Conservation (phyloP, 495 filamentous ascomycete genomes). For the Pyrenula massariospora region DNA sequence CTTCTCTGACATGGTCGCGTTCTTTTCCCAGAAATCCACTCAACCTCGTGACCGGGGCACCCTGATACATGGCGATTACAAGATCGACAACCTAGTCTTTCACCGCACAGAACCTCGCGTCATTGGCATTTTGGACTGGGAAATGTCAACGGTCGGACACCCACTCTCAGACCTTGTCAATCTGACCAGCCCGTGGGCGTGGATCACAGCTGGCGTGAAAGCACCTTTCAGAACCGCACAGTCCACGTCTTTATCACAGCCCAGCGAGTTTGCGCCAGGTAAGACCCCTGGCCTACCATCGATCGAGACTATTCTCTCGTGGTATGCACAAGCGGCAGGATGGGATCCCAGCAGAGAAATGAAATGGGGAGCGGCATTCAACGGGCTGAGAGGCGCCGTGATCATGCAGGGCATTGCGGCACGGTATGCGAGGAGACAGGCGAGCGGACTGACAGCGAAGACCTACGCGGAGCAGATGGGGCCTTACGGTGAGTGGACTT, state of each 20-base stretch:
- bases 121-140: slow-evolving; percentile 93
- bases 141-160: slow-evolving; percentile 93
- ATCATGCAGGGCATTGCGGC: slow-evolving; percentile 95
- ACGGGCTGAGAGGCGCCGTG: slow-evolving; percentile 51
- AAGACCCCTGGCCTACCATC: slow-evolving; percentile 63
- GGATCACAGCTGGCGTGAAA: slow-evolving; percentile 25
- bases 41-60: slow-evolving; percentile 70
- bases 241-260: slow-evolving; percentile 3
- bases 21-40: slow-evolving; percentile 51
- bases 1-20: slow-evolving; percentile 65
- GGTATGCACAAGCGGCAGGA: slow-evolving; percentile 65
- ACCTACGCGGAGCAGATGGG: slow-evolving; percentile 55
- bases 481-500: slow-evolving; percentile 62
- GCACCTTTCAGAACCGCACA: neutral
- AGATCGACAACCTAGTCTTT: slow-evolving; percentile 95
- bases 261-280: slow-evolving; percentile 42
- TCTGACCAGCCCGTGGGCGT: slow-evolving; percentile 58
- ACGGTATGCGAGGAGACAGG: slow-evolving; percentile 71
- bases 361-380: slow-evolving; percentile 57
- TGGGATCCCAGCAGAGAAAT: slow-evolving; percentile 49
- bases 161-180: slow-evolving; percentile 82
- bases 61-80: slow-evolving; percentile 91
- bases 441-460: slow-evolving; percentile 71
- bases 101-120: slow-evolving; percentile 79
- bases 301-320: slow-evolving; percentile 54